Evolutionary conservation across 768 basidiomycete species (phyloP).

Genomic region (Boletus reticulatus): DNA sequence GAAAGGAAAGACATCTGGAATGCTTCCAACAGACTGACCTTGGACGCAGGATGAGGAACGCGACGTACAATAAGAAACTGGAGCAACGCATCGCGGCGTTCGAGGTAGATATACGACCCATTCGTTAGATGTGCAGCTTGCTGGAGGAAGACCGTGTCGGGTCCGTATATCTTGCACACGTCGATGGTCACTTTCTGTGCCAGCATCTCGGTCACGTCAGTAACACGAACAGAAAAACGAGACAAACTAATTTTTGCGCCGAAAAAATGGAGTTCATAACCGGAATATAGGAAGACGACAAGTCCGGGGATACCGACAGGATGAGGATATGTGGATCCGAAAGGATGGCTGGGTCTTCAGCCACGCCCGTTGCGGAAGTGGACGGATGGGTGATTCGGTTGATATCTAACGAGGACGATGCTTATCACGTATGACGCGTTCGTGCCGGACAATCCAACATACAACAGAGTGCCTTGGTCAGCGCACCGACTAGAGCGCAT

Average conservation of each 20-base stretch:
- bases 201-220: slow-evolving; percentile 25
- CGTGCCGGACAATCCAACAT: slow-evolving; percentile 17
- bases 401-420: slow-evolving; percentile 53
- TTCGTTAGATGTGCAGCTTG: slow-evolving; percentile 96
- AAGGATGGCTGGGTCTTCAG: slow-evolving; percentile 33
- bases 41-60: background rate
- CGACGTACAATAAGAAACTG: slow-evolving; percentile 78
- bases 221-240: background rate
- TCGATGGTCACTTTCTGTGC: slow-evolving; percentile 93
- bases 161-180: slow-evolving; percentile 86
- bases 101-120: slow-evolving; percentile 87
- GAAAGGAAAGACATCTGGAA: slow-evolving; percentile 82
- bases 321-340: slow-evolving; percentile 64
- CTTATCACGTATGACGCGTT: background rate
- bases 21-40: background rate
- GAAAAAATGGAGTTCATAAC: slow-evolving; percentile 99
- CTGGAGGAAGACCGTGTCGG: slow-evolving; percentile 93
- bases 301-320: slow-evolving; percentile 89
- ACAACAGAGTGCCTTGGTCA: slow-evolving; percentile 95
- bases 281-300: slow-evolving; percentile 89
- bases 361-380: slow-evolving; percentile 24
- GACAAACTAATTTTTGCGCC: slow-evolving; percentile 88
- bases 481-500: slow-evolving; percentile 78
- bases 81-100: slow-evolving; percentile 80
- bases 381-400: slow-evolving; percentile 49